Base-by-base conservation (phyloP, 2,329 filamentous ascomycete species). In the Coleophoma crateriformis region DNA sequence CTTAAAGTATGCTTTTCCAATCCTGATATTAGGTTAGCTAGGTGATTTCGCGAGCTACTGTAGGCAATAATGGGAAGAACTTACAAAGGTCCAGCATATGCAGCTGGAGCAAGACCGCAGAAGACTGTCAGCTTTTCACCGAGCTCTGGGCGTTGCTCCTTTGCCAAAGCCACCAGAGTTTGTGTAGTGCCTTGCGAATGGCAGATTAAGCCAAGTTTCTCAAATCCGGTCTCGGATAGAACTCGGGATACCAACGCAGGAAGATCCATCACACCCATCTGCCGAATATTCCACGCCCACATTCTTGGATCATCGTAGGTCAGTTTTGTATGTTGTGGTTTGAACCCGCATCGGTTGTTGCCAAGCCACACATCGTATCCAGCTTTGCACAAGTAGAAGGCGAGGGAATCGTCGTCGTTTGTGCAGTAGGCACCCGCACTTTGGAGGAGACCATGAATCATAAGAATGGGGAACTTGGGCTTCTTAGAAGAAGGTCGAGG, bases 321-420 rank as follows among this genome's bases (percentile, higher is more conserved):
- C 37, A 96, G 77, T 19, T 84, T 69, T 2, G 76, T 79, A 63
- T 97, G 92, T 55, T 83, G 79, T 0, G 92, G 91, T 0, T 79
- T 73, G 67, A 94, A 90, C 1, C 91, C 91, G 63, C 90, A 95
- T 17, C 92, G 80, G 64, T 96, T 96, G 69, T 96, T 95, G 4
- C 92, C 92, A 14, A 96, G 76, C 91, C 91, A 97, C 37, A 97
- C 89, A 65, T 97, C 92, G 67, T 90, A 96, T 1, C 91, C 91
- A 0, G 87, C 84, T 68, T 96, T 96, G 67, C 88, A 90, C 7
- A 97, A 82, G 71, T 86, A 95, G 68, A 96, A 96, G 1, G 92
- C 91, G 7, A 96, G 76, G 22, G 87, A 92, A 57, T 90, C 83
- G 54, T 96, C 90, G 61, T 96, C 91, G 64, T 92, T 95, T 56